phyloP scores from a whole-genome alignment of 31 red algal species.

The Odonthalia washingtoniensis region DNA sequence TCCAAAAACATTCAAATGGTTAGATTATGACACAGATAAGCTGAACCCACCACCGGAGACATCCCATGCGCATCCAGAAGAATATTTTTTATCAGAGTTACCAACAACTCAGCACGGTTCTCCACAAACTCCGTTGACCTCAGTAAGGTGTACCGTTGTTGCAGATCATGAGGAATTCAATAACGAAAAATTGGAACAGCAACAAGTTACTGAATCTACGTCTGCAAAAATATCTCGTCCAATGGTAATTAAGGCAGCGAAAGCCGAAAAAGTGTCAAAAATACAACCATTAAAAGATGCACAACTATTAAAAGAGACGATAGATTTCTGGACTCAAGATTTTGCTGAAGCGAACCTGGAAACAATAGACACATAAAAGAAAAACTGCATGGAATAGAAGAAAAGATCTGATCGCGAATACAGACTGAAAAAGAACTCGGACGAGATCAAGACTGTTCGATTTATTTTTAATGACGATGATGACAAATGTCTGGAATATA shows the following conservation, averaged over 20 bases:
- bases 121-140: too few species aligned
- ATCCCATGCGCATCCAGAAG: too few species aligned
- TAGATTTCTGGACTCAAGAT: not conserved
- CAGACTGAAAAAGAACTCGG: not conserved
- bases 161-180: not conserved
- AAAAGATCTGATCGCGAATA: conserved; percentile 20
- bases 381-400: not conserved
- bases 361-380: conserved; percentile 1
- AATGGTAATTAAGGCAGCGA: too few species aligned
- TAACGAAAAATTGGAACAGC: not conserved
- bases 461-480: conserved; percentile 7
- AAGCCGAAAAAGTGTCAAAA: not conserved
- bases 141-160: too few species aligned
- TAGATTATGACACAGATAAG: not conserved
- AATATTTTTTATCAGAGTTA: not conserved
- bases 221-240: too few species aligned
- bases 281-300: not conserved
- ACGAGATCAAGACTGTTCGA: conserved; percentile 18
- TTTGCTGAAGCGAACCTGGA: not conserved
- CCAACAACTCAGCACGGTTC: too few species aligned
- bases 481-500: conserved; percentile 12
- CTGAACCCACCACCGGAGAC: too few species aligned
- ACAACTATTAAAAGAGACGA: not conserved
- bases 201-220: not conserved
- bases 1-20: not conserved